Percentiles rank a stretch among this genome's conserved stretches.
Evolutionary conservation across 495 filamentous ascomycete species (phyloP).

Genomic region (Aspergillus cavernicola): DNA sequence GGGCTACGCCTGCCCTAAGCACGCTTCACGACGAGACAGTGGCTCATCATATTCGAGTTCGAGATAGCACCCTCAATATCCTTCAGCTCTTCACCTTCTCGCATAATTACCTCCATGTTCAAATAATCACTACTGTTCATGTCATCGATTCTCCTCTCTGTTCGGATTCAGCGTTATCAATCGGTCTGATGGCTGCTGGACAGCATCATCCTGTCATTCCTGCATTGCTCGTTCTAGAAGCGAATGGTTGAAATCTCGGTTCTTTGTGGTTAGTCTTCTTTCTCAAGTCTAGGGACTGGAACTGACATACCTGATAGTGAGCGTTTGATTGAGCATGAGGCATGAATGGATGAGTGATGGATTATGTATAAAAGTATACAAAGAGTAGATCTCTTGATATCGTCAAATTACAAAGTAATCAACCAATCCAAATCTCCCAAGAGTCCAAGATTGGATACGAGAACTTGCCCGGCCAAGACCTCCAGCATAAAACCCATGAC

Average conservation of each 20-base stretch:
- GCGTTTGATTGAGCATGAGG: background rate
- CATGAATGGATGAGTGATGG: background rate
- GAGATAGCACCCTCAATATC: background rate
- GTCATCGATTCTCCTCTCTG: no score
- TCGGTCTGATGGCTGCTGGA: background rate
- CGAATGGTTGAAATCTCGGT: background rate
- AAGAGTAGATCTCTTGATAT: background rate
- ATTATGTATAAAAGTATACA: background rate
- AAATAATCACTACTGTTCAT: no score
- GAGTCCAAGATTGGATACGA: no score
- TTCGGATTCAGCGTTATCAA: no score
- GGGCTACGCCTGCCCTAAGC: constrained; percentile 68
- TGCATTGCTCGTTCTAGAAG: background rate
- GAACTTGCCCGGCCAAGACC: no score
- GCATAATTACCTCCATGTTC: no score
- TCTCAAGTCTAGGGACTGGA: background rate
- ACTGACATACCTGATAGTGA: background rate
- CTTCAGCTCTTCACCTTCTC: no score
- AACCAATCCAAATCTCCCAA: background rate
- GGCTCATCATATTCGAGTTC: background rate
- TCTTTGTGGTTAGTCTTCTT: background rate
- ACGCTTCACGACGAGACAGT: constrained; percentile 39
- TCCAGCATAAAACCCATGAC: no score
- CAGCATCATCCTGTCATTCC: background rate
- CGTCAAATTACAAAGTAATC: background rate